Evolutionary conservation across 768 basidiomycete species (phyloP), one percentile per base, ranked within the genome.

Genomic region (Rickenella mellea): DNA sequence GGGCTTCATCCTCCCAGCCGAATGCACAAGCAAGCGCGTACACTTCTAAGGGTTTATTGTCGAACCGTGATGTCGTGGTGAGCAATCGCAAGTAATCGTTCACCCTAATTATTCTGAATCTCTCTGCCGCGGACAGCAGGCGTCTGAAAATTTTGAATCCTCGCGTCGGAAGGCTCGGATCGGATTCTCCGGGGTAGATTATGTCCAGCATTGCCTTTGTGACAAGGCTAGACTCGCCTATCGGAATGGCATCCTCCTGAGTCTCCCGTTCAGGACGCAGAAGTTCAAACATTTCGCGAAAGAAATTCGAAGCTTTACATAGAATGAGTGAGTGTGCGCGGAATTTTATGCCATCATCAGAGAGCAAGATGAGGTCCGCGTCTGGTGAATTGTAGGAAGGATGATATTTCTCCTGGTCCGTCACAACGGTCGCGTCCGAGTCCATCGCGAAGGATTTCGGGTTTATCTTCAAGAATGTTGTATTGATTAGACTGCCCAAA

Each of bases 271-370:
- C 4, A n/a, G 50, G 32, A 9, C 40, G 30, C 24, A 46, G 43
- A 11, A 45, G 21, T 22, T 25, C 8, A 10, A 52, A 36, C 42
- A 48, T 43, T 15, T 52, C 51, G 41, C 39, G 32, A 28, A 52
- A 52, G 27, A 50, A 31, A 7, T 45, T 40, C 7, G 51, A 52
- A n/a, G 51, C 51, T 22, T 35, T 19, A 14, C 4, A n/a, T 19
- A 32, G 7, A 7, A 32, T 4, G 4, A 32, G 30, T 19, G 3
- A 32, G 20, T 32, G 30, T 19, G 15, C 33, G 19, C 24, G 2
- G 15, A 17, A 17, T 36, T 10, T 36, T 7, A 36, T 2, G 15
- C 32, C 5, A 33, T 33, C 32, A 6, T 33, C 21, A 8, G 32
- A 33, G 32, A 33, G 32, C 21, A 33, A 14, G 14, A 14, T 22